Conservation (phyloP, 306 rosid species). For the Quercus variabilis region DNA sequence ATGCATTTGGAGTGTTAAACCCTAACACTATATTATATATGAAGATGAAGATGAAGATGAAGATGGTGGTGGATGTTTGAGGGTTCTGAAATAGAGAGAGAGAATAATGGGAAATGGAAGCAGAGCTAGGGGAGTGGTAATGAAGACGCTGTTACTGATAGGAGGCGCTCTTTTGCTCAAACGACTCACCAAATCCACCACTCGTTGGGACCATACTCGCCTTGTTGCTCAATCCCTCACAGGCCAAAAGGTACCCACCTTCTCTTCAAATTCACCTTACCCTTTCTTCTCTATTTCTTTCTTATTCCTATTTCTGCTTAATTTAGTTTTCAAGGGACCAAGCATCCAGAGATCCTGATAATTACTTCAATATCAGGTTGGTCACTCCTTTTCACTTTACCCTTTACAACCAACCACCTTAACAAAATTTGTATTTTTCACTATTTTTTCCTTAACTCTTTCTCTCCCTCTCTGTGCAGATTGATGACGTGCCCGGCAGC, state of each 20-base stretch:
- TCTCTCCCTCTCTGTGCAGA: conserved; percentile 19
- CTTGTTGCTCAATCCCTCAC: conserved; percentile 71
- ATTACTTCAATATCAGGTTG: conserved; percentile 86
- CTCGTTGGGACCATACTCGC: conserved; percentile 98
- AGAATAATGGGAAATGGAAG: conserved; percentile 49
- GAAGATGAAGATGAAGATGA: not conserved
- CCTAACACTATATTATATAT: not conserved
- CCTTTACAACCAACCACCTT: too few species aligned
- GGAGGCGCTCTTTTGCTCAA: conserved; percentile 90
- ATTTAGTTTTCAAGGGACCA: conserved; percentile 77
- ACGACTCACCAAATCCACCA: conserved; percentile 91
- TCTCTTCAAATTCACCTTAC: not conserved
- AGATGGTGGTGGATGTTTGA: not conserved
- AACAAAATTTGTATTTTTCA: too few species aligned
- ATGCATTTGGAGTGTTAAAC: not conserved
- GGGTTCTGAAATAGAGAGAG: not conserved
- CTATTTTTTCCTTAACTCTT: not conserved
- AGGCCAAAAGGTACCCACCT: conserved; percentile 63
- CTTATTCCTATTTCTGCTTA: not conserved
- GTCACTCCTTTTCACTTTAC: not conserved
- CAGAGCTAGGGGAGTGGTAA: conserved; percentile 63
- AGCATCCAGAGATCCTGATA: conserved; percentile 89
- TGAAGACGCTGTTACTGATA: conserved; percentile 62
- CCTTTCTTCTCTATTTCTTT: not conserved
- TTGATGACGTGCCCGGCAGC: conserved; percentile 86